Evolutionary conservation across 2,329 filamentous ascomycete species (phyloP), one percentile per base, ranked within the genome.

Genomic region (Fusarium cicatricum): DNA sequence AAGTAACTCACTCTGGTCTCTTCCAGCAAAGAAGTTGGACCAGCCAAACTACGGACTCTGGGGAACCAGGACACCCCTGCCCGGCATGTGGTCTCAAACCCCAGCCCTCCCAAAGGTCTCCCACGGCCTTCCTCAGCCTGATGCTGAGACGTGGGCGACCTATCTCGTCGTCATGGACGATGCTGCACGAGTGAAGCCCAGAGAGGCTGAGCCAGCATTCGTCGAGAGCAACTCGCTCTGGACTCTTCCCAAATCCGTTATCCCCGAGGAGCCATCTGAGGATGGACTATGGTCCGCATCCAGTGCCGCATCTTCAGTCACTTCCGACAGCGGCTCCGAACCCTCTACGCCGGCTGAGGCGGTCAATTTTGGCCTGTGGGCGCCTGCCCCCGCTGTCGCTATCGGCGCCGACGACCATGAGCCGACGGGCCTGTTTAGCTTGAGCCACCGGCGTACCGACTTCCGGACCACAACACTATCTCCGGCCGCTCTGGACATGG

Each of bases 1-100:
- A 55, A 79, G 75, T 62, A 67, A 64, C 14, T 53, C 70, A 5
- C 62, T 80, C 34, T 80, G 78, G 78, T 46, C 55, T 28, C 55
- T 55, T 12, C 47, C 65, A 9, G 33, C 52, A 12, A 66, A 66
- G 49, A 64, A 63, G 54, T 36, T 37, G 15, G 50, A 60, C 38
- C 23, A 48, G 38, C 55, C 50, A 31, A 55, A 52, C 39, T 48
- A 63, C 46, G 66, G 66, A 44, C 66, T 69, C 49, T 69, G 66
- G 66, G 56, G 54, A 43, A 58, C 55, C 14, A 58, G 50, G 46
- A 57, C 56, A 45, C 55, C 64, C 23, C 46, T 60, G 16, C 54
- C 57, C 15, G 64, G 55, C 45, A 69, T 67, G 65, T 69, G 67
- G 67, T 54, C 53, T 55, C 55, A 54, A 38, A 59, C 61, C 12